Base-by-base conservation (phyloP, 768 basidiomycete species). In the Psilocybe azurescens region DNA sequence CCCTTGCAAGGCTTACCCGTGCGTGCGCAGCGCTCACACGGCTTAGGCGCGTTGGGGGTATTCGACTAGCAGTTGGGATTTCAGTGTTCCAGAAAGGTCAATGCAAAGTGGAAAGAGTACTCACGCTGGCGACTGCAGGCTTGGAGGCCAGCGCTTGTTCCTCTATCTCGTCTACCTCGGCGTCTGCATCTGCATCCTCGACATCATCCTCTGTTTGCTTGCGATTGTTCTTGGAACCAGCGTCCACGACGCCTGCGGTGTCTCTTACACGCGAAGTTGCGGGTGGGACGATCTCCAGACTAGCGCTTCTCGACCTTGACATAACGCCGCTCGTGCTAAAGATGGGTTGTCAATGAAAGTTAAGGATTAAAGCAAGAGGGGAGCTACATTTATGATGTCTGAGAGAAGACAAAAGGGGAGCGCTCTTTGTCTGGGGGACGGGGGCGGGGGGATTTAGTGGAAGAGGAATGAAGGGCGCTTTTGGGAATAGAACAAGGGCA, bases 11-110 rank as follows among this genome's bases (percentile, higher is more conserved):
- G 75, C 67, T 76, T 78, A 50, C 74, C 76, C 18, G 78, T 76
- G 63, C 79, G 78, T 65, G 77, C 70, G 61, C 81, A 82, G 53
- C 81, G 78, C 58, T 82, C 81, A 64, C 81, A 82, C 14, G 79
- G 78, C 53, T 73, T 74, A 29, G 79, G 77, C 33, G 80, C 65
- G 53, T 64, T 62, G 28, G 67, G 67, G 14, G 38, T 36, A 33
- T 51, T 52, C 6, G 58, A 32, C 53, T 54, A 33, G 9, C 5
- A 47, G 30, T n/a, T 14, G 48, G 11, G 53, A 16, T 24, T 20
- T 11, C 18, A 30, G 39, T 52, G 39, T 52, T 36, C 52, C 41
- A 60, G 75, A 59, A 73, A 44, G 56, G 55, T 36, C 33, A 41
- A 52, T 49, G 50, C 55, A 61, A 29, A 32, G 44, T 50, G 56